Base-by-base conservation (phyloP, 164 flowering plant species). In the Piper betle region DNA sequence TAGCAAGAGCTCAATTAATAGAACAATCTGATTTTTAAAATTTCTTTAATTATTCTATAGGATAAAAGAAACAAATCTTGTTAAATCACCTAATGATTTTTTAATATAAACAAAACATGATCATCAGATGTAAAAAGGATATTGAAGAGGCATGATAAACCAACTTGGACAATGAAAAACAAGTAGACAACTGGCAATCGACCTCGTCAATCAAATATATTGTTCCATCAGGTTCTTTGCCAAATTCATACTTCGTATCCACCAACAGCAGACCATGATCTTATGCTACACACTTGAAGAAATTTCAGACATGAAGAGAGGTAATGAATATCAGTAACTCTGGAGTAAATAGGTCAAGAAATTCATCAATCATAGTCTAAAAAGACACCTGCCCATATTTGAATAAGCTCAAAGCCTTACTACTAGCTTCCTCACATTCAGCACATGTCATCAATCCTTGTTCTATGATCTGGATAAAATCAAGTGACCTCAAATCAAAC, bases 211-310 rank as follows among this genome's bases (percentile, higher is more conserved):
- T 79, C 71, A 93, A 75, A 59, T 80, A 74, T 68, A 93, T 64
- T 18, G 82, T 67, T 62, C 97, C 99, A 81, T 93, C 96, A 20
- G 78, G 39, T 46, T 77, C 82, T 76, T 93, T 93, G 68, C 99
- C 99, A 76, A 93, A 88, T 71, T 93, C 99, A 76, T 93, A 93
- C 72, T 93, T 93, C 18, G 99, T 90, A 65, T 93, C 96, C 62
- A 90, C 99, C 68, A 93, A 69, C 60, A 90, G 73, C 68, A 93
- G 70, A 65, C 97, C 97, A 80, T 90, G 94, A 58, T 88, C 88
- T 68, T 67, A 62, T 63, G 96, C 96, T 20, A 85, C 82, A 56
- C 60, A 77, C 97, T 93, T 83, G 68, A 79, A 68, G 62, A 54
- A 61, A 38, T 50, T 60, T 63, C 17, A 58, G 50, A 10, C 2